Evolutionary conservation across 768 basidiomycete species (phyloP), one percentile per base, ranked within the genome.

Genomic region (Serendipita indica): DNA sequence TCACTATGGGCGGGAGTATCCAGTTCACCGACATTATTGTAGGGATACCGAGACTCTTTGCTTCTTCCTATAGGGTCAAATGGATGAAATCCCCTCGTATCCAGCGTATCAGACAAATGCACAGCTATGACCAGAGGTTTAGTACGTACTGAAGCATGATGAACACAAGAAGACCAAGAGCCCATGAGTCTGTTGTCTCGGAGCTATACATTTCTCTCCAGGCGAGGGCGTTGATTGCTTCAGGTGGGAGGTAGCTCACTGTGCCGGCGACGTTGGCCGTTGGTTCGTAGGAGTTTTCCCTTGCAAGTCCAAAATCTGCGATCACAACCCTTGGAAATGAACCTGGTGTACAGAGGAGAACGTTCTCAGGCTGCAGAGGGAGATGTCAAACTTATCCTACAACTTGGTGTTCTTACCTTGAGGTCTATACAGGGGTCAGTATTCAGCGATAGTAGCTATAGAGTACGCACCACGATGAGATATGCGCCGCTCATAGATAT

Each of bases 151-250:
- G 77, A 52, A 91, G 72, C 86, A 90, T 90, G 59, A 88, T 81
- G 62, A 83, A 89, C 57, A 90, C 70, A 57, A 86, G 81, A 3
- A 89, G 78, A 3, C 89, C 89, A 12, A 84, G 79, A 63, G 88
- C 89, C 89, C 89, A 91, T 65, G 88, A 90, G 68, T 91, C 89
- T 2, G 87, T 78, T n/a, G 87, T 85, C 83, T 89, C 84, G 18
- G 86, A 86, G 32, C 76, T 69, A 59, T 60, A 37, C 37, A 12
- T 18, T 45, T 86, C 74, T 63, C 82, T 83, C 63, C 84, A 74
- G 63, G 89, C 84, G 39, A 90, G 71, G 4, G 88, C 88, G 7
- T 85, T 73, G 34, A 91, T 79, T 10, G 86, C 89, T 69, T 91
- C 89, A 0, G 88, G 88, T 5, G 88, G 87, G 14, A 91, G 73